These are phyloP conservation scores for Eremomyces bilateralis DNA, from an alignment of 495 filamentous ascomycete genomes.

Conservation along the genomic window DNA sequence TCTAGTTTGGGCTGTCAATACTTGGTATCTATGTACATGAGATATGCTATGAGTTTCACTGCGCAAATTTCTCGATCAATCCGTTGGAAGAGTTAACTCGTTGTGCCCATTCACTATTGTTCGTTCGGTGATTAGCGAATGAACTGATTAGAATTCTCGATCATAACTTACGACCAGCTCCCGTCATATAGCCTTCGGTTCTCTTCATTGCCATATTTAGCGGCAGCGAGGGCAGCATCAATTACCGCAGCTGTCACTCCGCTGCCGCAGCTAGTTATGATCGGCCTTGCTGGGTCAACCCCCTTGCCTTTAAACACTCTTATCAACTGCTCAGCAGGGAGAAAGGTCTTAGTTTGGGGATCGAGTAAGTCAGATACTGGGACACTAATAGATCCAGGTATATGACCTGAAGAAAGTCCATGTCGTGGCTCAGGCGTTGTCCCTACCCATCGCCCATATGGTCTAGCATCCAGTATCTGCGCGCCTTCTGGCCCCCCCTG, in stretches of 20 bases:
- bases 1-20: too few species aligned
- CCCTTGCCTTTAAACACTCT: slow-evolving; percentile 58
- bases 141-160: too few species aligned
- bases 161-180: slow-evolving; percentile 98
- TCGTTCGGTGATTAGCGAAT: too few species aligned
- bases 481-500: slow-evolving; percentile 63
- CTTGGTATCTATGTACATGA: too few species aligned
- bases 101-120: too few species aligned
- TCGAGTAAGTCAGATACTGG: slow-evolving; percentile 65
- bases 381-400: slow-evolving; percentile 70
- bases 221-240: slow-evolving; percentile 65
- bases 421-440: slow-evolving; percentile 69
- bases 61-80: too few species aligned
- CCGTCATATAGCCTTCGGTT: slow-evolving; percentile 70
- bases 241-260: slow-evolving; percentile 93
- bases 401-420: slow-evolving; percentile 76
- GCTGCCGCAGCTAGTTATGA: slow-evolving; percentile 79
- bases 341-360: slow-evolving; percentile 56
- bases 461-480: slow-evolving; percentile 79
- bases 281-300: slow-evolving; percentile 58
- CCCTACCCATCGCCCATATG: slow-evolving; percentile 58
- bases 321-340: slow-evolving; percentile 46
- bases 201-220: slow-evolving; percentile 45
- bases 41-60: too few species aligned
- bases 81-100: too few species aligned